Conservation (phyloP, 2,329 filamentous ascomycete species). For the Phaeoacremonium minimum region DNA sequence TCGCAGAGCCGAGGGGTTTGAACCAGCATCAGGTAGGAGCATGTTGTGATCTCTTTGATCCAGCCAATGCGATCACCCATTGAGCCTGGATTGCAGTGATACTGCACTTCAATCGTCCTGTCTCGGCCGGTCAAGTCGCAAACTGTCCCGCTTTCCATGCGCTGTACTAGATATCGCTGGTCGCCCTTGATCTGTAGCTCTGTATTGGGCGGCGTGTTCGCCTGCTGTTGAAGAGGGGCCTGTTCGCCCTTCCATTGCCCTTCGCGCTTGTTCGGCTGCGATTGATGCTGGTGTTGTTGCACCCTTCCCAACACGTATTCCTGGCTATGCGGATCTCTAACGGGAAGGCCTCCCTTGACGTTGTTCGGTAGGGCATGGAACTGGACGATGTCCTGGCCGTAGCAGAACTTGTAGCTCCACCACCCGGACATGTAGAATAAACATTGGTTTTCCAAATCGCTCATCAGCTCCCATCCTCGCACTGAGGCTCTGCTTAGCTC, state of each 20-base stretch:
- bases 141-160: conserved; percentile 70
- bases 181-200: conserved; percentile 79
- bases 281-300: conserved; percentile 5
- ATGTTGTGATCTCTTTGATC: conserved; percentile 91
- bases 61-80: conserved; percentile 75
- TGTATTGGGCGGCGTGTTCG: conserved; percentile 38
- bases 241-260: conserved; percentile 4
- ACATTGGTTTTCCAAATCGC: conserved; percentile 72
- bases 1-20: conserved; percentile 85
- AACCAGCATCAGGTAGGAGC: conserved; percentile 88
- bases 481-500: conserved; percentile 74
- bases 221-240: conserved; percentile 9
- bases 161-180: conserved; percentile 81
- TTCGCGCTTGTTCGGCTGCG: conserved; percentile 9
- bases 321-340: conserved; percentile 69
- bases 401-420: conserved; percentile 97
- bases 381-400: conserved; percentile 80
- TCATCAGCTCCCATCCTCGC: conserved; percentile 75
- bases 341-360: conserved; percentile 66
- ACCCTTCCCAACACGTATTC: conserved; percentile 72
- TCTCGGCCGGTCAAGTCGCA: conserved; percentile 83
- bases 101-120: conserved; percentile 79
- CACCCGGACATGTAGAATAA: conserved; percentile 80
- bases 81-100: conserved; percentile 72
- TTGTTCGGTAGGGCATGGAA: conserved; percentile 76